Conservation (phyloP, 805 yeast species). For the Brettanomyces naardenensis region DNA sequence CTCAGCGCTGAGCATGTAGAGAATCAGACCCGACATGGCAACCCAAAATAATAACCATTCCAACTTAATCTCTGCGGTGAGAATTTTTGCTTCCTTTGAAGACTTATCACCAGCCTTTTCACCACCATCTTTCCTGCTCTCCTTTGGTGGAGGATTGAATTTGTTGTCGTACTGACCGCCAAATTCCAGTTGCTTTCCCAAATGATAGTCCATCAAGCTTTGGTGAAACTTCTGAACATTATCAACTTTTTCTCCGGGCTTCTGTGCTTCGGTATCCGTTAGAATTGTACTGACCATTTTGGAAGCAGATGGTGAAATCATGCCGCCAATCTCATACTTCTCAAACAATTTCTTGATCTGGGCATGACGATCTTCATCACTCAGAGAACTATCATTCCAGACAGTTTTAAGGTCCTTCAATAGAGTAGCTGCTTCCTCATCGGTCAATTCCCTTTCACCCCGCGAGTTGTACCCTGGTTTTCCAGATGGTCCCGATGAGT, state of each 20-base stretch:
- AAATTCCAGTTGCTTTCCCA: constrained; percentile 19
- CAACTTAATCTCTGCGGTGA: constrained; percentile 12
- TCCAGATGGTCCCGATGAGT: constrained; percentile 1
- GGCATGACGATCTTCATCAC: constrained; percentile 11
- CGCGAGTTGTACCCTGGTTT: constrained; percentile 15
- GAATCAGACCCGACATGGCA: constrained; percentile 13
- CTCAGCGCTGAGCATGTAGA: constrained; percentile 15
- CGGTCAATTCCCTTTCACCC: constrained; percentile 21
- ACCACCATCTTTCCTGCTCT: constrained; percentile 1
- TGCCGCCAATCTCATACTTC: constrained; percentile 25
- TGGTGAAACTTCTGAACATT: constrained; percentile 25
- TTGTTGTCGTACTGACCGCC: constrained; percentile 15
- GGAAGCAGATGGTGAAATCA: constrained; percentile 22
- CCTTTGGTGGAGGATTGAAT: constrained; percentile 16
- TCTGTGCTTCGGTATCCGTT: constrained; percentile 17
- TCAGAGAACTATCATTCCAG: constrained; percentile 17
- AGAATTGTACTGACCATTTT: constrained; percentile 20
- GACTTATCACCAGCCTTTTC: constrained; percentile 1
- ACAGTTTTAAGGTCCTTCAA: constrained; percentile 18
- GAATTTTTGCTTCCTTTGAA: constrained; percentile 9
- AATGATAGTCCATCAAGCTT: constrained; percentile 22
- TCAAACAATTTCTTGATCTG: constrained; percentile 16
- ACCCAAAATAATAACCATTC: constrained; percentile 17
- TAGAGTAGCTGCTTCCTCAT: constrained; percentile 21
- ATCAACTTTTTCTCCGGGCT: constrained; percentile 23